Evolutionary conservation across 2,329 filamentous ascomycete species (phyloP).

Genomic region (Trichoderma lentiforme): DNA sequence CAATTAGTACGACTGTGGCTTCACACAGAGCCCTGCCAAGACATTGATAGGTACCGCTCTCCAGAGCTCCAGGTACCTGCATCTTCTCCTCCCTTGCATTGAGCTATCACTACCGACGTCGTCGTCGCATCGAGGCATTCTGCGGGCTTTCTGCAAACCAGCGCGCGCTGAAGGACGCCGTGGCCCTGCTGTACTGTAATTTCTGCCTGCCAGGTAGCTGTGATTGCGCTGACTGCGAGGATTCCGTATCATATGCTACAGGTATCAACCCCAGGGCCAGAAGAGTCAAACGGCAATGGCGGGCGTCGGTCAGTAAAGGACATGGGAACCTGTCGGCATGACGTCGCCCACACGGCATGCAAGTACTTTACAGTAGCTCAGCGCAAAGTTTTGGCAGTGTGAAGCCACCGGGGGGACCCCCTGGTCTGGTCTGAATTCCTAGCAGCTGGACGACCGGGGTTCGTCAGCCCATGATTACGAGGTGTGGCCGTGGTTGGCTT

Average conservation of each 20-base stretch:
- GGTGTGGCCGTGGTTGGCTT: constrained; percentile 3
- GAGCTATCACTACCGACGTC: background rate
- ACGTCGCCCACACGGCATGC: constrained; percentile 2
- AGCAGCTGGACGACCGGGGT: background rate
- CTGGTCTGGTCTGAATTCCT: background rate
- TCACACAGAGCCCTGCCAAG: background rate
- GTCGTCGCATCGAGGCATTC: constrained; percentile 1
- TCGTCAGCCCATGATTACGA: constrained; percentile 14
- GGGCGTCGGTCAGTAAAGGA: background rate
- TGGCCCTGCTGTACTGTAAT: background rate
- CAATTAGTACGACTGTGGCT: background rate
- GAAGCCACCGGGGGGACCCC: constrained; percentile 1
- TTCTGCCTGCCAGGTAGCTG: constrained; percentile 3
- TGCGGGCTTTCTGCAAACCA: background rate
- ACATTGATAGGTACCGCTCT: background rate
- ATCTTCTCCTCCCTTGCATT: background rate
- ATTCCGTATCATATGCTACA: background rate
- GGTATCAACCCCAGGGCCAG: background rate
- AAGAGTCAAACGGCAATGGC: background rate
- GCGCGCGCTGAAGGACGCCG: background rate
- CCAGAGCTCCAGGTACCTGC: background rate
- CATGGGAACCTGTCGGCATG: constrained; percentile 3
- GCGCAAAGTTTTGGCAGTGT: constrained; percentile 12
- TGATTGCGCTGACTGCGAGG: constrained; percentile 3
- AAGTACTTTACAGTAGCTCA: background rate